phyloP scores from a whole-genome alignment of 2,329 filamentous ascomycete species.

The Hypocreales sp. region DNA sequence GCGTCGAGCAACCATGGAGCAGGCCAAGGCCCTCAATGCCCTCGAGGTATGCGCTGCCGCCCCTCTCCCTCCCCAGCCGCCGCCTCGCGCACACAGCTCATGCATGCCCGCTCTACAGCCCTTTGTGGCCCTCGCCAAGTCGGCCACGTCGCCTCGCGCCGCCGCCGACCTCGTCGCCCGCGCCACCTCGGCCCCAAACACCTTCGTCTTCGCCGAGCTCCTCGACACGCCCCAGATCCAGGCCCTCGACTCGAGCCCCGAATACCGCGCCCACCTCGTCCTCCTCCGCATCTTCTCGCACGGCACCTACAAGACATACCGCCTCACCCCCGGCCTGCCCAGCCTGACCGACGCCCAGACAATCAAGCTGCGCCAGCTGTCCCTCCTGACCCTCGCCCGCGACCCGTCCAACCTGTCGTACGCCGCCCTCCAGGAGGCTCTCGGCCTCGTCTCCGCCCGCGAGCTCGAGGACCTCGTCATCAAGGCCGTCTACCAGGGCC shows the following conservation, averaged over 20 bases:
- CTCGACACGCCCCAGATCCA: conserved; percentile 68
- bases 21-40: conserved; percentile 50
- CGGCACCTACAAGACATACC: conserved; percentile 73
- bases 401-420: conserved; percentile 59
- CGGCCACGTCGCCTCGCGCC: conserved; percentile 68
- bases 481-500: conserved; percentile 70
- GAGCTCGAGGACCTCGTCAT: conserved; percentile 80
- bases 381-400: conserved; percentile 66
- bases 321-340: conserved; percentile 40
- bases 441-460: conserved; percentile 50
- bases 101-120: conserved; percentile 41
- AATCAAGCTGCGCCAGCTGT: conserved; percentile 80
- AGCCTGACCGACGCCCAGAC: conserved; percentile 55
- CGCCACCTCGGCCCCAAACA: conserved; percentile 79
- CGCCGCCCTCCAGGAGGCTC: conserved; percentile 43
- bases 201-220: conserved; percentile 90
- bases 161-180: conserved; percentile 74
- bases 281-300: conserved; percentile 84
- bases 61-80: conserved; percentile 6
- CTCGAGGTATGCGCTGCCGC: conserved; percentile 32
- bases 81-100: neutral
- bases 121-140: conserved; percentile 80
- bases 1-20: conserved; percentile 52
- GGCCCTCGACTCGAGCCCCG: conserved; percentile 43
- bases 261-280: conserved; percentile 47